Base-by-base conservation (phyloP, 1,284 basidiomycete species). In the Malassezia globosa region DNA sequence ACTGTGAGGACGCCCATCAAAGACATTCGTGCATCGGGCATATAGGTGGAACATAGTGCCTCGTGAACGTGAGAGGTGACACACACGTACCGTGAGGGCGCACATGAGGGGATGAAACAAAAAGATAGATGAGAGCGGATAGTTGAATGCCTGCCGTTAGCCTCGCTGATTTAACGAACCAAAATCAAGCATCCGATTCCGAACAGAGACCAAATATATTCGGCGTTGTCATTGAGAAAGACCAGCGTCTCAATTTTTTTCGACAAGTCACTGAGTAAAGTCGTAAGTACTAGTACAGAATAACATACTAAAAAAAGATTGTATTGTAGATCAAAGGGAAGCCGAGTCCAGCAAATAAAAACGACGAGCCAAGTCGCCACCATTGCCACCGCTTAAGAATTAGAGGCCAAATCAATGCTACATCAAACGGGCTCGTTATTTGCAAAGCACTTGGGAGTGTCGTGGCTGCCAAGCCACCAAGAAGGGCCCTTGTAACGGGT, bases 401-500 rank as follows among this genome's bases (percentile, higher is more conserved):
- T 1, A 76, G 58, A 1, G 75, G 63, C 49, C 72, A 76, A 13
- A 78, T 69, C 62, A 84, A 86, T 0, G 83, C 37, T 52, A 85
- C 54, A 33, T 71, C 75, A 66, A 81, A 80, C 0, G 76, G 72
- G 2, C 76, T 73, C 16, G 85, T 64, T 6, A 86, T 51, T 11
- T 78, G 72, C 55, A 83, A 71, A 51, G 84, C 70, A 31, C 78
- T 75, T 0, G 85, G 79, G 0, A 82, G 26, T 0, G 85, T 80
- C 31, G 87, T 73, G 0, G 73, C 78, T 1, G 82, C 65, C 2
- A 80, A 79, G 1, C 83, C 81, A 8, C 73, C 75, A 42, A 81
- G 77, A 18, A 87, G 69, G 52, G 81, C 80, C 25, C 86, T 79
- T 2, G 87, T 89, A 18, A 90, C 83, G 37, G 85, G 83, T 0